Conservation (phyloP, 257 asterid species). For the Linaria vulgaris region DNA sequence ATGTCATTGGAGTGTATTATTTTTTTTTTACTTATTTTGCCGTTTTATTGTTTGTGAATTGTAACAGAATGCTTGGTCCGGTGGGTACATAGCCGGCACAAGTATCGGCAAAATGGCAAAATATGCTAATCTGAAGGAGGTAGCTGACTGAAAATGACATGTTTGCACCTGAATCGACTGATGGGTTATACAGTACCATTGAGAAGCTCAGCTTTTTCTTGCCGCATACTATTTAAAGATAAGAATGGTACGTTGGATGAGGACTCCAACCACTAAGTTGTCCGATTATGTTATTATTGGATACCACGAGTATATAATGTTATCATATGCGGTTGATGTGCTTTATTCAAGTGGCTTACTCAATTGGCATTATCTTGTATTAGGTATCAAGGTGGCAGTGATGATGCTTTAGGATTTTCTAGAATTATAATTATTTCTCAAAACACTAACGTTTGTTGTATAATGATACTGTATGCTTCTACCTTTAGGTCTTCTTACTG, state of each 20-base stretch:
- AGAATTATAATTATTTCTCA: not conserved
- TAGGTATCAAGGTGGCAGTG: not conserved
- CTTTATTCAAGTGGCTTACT: too few relatives aligned
- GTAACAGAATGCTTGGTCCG: constrained; percentile 98
- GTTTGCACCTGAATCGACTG: not conserved
- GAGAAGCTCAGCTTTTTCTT: not conserved
- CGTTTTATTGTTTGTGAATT: constrained; percentile 23
- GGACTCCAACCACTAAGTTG: not conserved
- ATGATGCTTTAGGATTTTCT: not conserved
- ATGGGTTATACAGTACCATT: not conserved
- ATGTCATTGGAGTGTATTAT: not conserved
- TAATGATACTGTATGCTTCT: not conserved
- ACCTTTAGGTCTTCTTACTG: not conserved
- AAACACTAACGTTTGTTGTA: not conserved
- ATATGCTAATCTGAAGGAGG: constrained; percentile 31
- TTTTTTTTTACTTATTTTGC: not conserved
- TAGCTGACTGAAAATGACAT: constrained; percentile 21
- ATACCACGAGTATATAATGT: not conserved
- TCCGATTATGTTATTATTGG: not conserved
- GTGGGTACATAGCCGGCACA: constrained; percentile 93
- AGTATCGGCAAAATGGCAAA: constrained; percentile 59
- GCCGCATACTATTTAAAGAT: not conserved
- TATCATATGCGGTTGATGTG: too few relatives aligned
- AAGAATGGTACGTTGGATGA: not conserved
- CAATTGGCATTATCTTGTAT: too few relatives aligned